Evolutionary conservation across 2,329 filamentous ascomycete species (phyloP).

Genomic region (Penicillium sp.): DNA sequence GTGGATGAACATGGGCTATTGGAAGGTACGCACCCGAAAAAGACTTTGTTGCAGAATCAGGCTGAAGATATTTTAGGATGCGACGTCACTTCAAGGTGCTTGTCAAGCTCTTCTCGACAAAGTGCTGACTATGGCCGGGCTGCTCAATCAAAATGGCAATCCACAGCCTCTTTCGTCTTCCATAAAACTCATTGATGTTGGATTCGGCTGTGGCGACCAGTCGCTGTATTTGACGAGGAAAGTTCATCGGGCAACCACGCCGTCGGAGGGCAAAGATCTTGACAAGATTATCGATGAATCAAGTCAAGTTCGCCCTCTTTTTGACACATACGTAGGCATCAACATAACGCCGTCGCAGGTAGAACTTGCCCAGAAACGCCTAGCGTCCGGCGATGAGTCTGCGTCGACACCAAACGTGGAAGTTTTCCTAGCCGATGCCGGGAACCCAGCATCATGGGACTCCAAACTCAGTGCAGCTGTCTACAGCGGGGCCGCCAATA

Average conservation of each 20-base stretch:
- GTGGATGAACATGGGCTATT: constrained; percentile 64
- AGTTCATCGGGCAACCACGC: constrained; percentile 10
- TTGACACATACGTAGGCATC: constrained; percentile 51
- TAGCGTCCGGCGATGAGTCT: background rate
- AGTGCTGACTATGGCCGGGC: constrained; percentile 43
- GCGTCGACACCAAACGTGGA: constrained; percentile 14
- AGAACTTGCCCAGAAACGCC: constrained; percentile 25
- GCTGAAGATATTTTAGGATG: constrained; percentile 25
- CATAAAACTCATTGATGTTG: constrained; percentile 45
- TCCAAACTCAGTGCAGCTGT: constrained; percentile 21
- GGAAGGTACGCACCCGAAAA: constrained; percentile 41
- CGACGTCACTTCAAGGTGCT: constrained; percentile 42
- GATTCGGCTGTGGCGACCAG: constrained; percentile 59
- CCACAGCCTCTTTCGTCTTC: constrained; percentile 10
- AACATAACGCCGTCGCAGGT: constrained; percentile 49
- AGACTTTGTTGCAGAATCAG: too few species aligned
- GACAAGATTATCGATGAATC: too few species aligned
- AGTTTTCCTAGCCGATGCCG: constrained; percentile 51
- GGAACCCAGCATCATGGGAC: constrained; percentile 44
- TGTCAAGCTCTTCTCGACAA: constrained; percentile 48
- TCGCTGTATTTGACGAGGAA: constrained; percentile 43
- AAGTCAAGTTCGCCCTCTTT: constrained; percentile 18
- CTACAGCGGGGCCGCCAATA: constrained; percentile 7
- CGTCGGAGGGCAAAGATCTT: background rate
- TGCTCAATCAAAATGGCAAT: constrained; percentile 26